Evolutionary conservation across 1,139 yeast species (phyloP).

Genomic region (Geotrichum carabidarum): DNA sequence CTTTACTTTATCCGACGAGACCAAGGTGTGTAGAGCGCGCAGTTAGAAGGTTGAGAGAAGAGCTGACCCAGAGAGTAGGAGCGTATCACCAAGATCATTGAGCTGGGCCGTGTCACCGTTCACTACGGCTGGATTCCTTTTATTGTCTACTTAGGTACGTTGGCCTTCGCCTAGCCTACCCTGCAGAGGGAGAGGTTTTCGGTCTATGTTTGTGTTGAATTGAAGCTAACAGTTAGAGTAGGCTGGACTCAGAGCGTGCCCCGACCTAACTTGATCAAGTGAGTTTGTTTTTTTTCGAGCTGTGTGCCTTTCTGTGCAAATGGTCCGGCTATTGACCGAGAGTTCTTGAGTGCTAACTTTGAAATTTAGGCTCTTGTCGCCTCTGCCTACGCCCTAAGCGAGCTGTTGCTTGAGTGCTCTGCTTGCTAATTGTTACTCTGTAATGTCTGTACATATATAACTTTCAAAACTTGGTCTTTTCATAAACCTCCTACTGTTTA

Average conservation of each 20-base stretch:
- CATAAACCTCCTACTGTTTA: too few species aligned
- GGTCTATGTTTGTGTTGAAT: too few species aligned
- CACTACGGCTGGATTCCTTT: conserved; percentile 98
- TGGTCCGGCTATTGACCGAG: conserved; percentile 4
- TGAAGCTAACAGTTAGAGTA: conserved; percentile 10
- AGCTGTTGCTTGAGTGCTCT: not conserved
- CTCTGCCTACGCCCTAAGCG: conserved; percentile 66
- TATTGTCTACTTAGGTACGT: conserved; percentile 68
- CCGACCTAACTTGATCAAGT: conserved; percentile 76
- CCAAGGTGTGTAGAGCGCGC: conserved; percentile 35
- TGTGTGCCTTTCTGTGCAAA: not conserved
- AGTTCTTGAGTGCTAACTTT: conserved; percentile 16
- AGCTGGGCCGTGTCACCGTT: conserved; percentile 77
- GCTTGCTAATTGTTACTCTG: not conserved
- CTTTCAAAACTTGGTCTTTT: not conserved
- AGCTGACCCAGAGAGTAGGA: conserved; percentile 42
- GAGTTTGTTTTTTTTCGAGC: conserved; percentile 21
- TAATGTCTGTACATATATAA: conserved; percentile 2
- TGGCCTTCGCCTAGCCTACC: not conserved
- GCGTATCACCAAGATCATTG: conserved; percentile 77
- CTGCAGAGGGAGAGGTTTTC: not conserved
- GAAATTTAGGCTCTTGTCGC: conserved; percentile 47
- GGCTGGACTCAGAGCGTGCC: conserved; percentile 81
- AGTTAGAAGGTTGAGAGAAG: not conserved
- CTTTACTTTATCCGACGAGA: conserved; percentile 45